Evolutionary conservation across 768 basidiomycete species (phyloP).

Genomic region (Amanita phalloides): DNA sequence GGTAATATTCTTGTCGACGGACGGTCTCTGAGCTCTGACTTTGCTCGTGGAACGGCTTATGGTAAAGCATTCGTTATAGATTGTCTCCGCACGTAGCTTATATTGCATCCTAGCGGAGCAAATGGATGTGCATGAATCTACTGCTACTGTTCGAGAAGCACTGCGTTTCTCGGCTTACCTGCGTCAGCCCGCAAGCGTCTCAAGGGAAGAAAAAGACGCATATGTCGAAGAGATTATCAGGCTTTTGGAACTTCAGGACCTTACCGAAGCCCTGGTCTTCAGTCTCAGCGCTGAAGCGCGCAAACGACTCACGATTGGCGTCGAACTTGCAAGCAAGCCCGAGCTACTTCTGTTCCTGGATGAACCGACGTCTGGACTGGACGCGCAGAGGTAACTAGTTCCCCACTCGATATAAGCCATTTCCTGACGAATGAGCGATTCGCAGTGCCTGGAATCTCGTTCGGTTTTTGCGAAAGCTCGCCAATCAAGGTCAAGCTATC

Average conservation of each 20-base stretch:
- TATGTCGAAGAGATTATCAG: slow-evolving; percentile 82
- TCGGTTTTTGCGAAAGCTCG: slow-evolving; percentile 74
- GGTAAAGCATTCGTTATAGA: slow-evolving; percentile 29
- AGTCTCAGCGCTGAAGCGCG: slow-evolving; percentile 59
- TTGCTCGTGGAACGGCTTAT: slow-evolving; percentile 64
- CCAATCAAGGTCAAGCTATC: slow-evolving; percentile 80
- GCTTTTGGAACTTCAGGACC: slow-evolving; percentile 73
- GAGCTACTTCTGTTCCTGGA: slow-evolving; percentile 66
- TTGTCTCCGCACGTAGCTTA: slow-evolving; percentile 13
- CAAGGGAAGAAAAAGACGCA: slow-evolving; percentile 63
- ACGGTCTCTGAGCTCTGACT: slow-evolving; percentile 43
- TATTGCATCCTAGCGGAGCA: slow-evolving; percentile 49
- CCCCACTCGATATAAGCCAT: slow-evolving; percentile 3
- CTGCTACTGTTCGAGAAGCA: slow-evolving; percentile 76
- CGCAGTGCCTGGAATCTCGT: slow-evolving; percentile 76
- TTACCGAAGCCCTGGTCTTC: slow-evolving; percentile 74
- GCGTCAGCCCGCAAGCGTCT: slow-evolving; percentile 58
- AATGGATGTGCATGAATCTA: slow-evolving; percentile 79
- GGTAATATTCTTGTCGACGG: slow-evolving; percentile 62
- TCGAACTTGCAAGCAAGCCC: slow-evolving; percentile 84
- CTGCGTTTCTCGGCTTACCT: slow-evolving; percentile 80
- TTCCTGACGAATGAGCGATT: slow-evolving; percentile 35
- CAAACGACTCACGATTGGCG: slow-evolving; percentile 85
- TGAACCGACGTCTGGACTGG: slow-evolving; percentile 33
- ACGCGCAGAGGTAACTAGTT: slow-evolving; percentile 26